phyloP scores from a whole-genome alignment of 2,329 filamentous ascomycete species.

The Calonectria crousiana region DNA sequence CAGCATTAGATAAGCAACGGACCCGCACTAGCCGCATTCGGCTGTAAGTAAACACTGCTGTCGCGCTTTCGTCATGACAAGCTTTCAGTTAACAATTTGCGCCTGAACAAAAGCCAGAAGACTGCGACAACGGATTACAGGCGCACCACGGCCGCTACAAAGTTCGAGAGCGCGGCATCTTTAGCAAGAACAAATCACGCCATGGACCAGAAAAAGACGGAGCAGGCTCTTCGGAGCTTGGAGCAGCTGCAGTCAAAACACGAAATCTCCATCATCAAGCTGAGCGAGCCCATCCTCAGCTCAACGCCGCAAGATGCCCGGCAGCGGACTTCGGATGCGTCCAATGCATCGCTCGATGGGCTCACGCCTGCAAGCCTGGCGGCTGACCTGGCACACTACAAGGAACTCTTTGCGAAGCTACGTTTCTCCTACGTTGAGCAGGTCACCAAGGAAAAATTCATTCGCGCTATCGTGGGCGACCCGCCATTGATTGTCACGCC shows the following conservation, averaged over 20 bases:
- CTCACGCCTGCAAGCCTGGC: constrained; percentile 82
- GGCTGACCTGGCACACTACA: constrained; percentile 90
- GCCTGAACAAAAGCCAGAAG: constrained; percentile 8
- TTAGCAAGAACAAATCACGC: not conserved
- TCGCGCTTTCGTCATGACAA: constrained; percentile 16
- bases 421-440: constrained; percentile 98
- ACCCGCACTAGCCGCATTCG: constrained; percentile 43
- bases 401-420: constrained; percentile 94
- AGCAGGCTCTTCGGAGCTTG: constrained; percentile 62
- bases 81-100: constrained; percentile 14
- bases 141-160: not conserved
- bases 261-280: constrained; percentile 79
- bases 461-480: constrained; percentile 91
- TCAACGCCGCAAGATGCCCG: constrained; percentile 54
- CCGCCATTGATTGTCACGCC: constrained; percentile 87
- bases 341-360: constrained; percentile 72
- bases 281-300: constrained; percentile 79
- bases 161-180: not conserved
- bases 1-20: constrained; percentile 30
- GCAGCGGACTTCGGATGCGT: constrained; percentile 79
- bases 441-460: constrained; percentile 98
- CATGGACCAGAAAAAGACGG: constrained; percentile 50
- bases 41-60: constrained; percentile 55
- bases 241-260: constrained; percentile 67
- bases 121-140: not conserved